Evolutionary conservation across 177 flowering plant genomes (phyloP).

Genomic region (Vitis hybrid): DNA sequence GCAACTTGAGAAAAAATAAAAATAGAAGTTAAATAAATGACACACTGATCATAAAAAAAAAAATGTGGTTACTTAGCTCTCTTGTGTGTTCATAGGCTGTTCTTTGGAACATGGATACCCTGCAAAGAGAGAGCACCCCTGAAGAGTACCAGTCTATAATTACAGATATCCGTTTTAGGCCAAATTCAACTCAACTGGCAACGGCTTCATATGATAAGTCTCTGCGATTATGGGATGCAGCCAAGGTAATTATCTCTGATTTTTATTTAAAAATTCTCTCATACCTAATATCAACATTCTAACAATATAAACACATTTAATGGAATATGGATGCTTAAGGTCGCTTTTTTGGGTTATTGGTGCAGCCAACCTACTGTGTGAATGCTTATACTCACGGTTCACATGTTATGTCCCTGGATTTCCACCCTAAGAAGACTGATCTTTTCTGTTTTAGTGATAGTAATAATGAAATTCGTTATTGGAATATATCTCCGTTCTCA

Average conservation of each 20-base stretch:
- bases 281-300: neutral
- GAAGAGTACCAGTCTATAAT: slow-evolving; percentile 67
- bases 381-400: slow-evolving; percentile 54
- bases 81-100: slow-evolving; percentile 47
- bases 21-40: too few species aligned
- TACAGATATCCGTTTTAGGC: slow-evolving; percentile 86
- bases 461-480: slow-evolving; percentile 69
- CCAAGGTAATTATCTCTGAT: slow-evolving; percentile 40
- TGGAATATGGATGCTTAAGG: neutral
- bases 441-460: slow-evolving; percentile 78
- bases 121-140: slow-evolving; percentile 62
- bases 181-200: slow-evolving; percentile 76
- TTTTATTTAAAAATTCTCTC: neutral
- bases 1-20: too few species aligned
- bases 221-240: slow-evolving; percentile 86
- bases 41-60: too few species aligned
- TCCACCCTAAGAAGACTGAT: slow-evolving; percentile 90
- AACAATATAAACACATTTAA: neutral
- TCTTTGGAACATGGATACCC: slow-evolving; percentile 85
- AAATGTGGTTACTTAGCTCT: too few species aligned
- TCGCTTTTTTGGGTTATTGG: slow-evolving; percentile 13
- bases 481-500: slow-evolving; percentile 54
- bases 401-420: slow-evolving; percentile 80
- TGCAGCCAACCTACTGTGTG: slow-evolving; percentile 74
- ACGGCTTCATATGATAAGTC: slow-evolving; percentile 84